Percentiles rank a stretch among this genome's conserved stretches.
Conservation (phyloP, 2,329 filamentous ascomycete species). For the Sporothrix mexicana region DNA sequence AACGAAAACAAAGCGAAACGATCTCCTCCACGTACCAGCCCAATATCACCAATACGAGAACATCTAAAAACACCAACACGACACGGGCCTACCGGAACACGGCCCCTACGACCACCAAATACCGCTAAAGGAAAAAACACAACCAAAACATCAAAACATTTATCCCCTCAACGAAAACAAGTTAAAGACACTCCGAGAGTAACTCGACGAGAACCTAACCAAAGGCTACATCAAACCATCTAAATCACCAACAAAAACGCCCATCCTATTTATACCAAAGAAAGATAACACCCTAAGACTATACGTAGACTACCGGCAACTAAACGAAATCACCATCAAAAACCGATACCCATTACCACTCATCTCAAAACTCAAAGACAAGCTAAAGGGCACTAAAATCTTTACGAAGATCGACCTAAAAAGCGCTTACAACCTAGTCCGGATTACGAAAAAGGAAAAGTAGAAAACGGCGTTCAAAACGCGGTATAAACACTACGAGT, state of each 20-base stretch:
- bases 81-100: background rate
- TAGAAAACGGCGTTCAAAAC: background rate
- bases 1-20: too few relatives aligned
- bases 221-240: too few relatives aligned
- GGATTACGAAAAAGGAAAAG: background rate
- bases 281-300: too few relatives aligned
- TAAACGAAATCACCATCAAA: background rate
- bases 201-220: background rate
- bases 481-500: too few relatives aligned
- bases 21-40: background rate
- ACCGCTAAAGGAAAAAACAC: background rate
- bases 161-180: background rate
- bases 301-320: too few relatives aligned
- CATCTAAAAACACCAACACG: background rate
- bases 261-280: background rate
- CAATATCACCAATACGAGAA: background rate
- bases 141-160: background rate
- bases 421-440: background rate
- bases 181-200: background rate
- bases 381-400: background rate
- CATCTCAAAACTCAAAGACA: background rate
- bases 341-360: background rate
- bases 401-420: background rate
- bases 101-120: background rate
- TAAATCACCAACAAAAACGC: too few relatives aligned